These are phyloP conservation scores for Solanum sejunctum DNA, from an alignment of 257 asterid genomes.

Conservation along the genomic window DNA sequence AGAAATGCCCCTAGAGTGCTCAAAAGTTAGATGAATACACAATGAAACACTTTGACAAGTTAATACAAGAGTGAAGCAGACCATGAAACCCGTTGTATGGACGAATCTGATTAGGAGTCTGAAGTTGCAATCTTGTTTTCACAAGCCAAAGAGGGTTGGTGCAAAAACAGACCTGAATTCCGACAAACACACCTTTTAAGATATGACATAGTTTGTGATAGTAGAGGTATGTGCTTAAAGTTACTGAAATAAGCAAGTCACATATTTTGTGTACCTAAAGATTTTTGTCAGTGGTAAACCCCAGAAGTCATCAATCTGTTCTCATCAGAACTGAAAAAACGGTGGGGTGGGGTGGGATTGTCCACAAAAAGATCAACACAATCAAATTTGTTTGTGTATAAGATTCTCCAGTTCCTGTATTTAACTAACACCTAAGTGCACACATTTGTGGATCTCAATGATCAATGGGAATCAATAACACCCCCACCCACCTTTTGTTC, in stretches of 20 bases:
- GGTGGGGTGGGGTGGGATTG: neutral
- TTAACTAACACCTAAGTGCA: neutral
- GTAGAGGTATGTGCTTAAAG: neutral
- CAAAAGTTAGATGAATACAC: neutral
- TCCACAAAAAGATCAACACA: neutral
- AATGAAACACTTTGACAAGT: conserved; percentile 1
- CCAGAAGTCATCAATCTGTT: neutral
- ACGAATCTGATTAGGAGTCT: conserved; percentile 60
- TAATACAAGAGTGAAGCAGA: conserved; percentile 20
- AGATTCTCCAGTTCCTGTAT: neutral
- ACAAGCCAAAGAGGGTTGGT: conserved; percentile 98
- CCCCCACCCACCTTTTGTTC: neutral
- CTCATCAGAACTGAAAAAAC: neutral
- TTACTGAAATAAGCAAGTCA: neutral
- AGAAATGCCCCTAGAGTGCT: neutral
- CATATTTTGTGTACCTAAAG: neutral
- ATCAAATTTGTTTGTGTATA: neutral
- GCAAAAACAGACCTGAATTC: conserved; percentile 52
- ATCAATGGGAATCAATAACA: neutral
- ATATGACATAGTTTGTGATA: neutral
- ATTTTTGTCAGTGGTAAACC: neutral
- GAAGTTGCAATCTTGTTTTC: conserved; percentile 97
- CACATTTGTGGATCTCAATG: neutral
- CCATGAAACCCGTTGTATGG: conserved; percentile 91
- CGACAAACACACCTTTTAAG: conserved; percentile 3